These are phyloP conservation scores for Ceriops decandra DNA, from an alignment of 345 rosid species.

Conservation along the genomic window DNA sequence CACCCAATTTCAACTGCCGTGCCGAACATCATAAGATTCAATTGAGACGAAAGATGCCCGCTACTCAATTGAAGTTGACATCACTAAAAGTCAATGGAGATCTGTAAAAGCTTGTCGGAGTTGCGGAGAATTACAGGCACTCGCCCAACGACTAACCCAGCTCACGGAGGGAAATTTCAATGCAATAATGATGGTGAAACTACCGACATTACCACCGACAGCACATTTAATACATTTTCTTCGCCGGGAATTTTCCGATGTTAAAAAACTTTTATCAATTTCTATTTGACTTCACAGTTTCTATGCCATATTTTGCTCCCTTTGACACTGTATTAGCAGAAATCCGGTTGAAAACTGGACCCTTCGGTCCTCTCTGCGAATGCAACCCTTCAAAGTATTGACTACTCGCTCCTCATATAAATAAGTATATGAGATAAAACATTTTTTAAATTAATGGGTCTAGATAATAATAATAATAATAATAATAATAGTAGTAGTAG, in stretches of 20 bases:
- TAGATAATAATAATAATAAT: no score
- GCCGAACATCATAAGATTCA: neutral
- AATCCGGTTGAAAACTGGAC: no score
- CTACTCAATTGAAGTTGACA: neutral
- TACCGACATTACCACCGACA: neutral
- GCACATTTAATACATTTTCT: neutral
- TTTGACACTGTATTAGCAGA: no score
- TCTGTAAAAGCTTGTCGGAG: neutral
- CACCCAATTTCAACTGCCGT: neutral
- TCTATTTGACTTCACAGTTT: no score
- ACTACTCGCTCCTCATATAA: neutral
- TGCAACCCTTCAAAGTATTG: conserved; percentile 10
- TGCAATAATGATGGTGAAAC: conserved; percentile 3
- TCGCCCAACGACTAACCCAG: neutral
- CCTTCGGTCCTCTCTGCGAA: no score
- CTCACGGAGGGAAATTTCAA: neutral
- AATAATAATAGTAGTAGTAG: no score
- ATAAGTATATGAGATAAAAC: no score
- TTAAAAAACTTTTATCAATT: no score
- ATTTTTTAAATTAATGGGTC: no score
- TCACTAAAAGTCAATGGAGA: neutral
- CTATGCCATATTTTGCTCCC: no score
- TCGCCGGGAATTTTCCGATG: neutral
- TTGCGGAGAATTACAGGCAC: conserved; percentile 1
- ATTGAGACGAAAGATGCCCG: neutral